Evolutionary conservation across 768 basidiomycete genomes (phyloP).

Genomic region (Chlorophyllum brunneum): DNA sequence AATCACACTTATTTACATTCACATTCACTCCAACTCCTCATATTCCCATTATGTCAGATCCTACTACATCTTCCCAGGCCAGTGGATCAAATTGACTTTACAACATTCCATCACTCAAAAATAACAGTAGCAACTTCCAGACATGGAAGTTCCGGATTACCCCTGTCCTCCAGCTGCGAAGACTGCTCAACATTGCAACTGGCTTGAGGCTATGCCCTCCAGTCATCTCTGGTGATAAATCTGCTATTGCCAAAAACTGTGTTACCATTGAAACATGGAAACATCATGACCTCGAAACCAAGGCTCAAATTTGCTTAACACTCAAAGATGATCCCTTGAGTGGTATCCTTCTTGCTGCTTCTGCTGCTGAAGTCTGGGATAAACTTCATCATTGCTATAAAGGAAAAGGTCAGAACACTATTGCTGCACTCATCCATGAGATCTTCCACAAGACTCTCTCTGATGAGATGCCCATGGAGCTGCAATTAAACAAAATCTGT

Average conservation of each 20-base stretch:
- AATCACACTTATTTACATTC: no score
- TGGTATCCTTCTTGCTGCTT: slow-evolving; percentile 15
- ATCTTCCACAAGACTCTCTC: slow-evolving; percentile 15
- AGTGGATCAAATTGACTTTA: slow-evolving; percentile 15
- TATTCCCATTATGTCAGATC: neutral
- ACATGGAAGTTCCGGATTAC: slow-evolving; percentile 15
- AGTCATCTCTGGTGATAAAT: neutral
- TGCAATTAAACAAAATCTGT: slow-evolving; percentile 14
- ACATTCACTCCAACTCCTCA: no score
- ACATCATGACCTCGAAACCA: slow-evolving; percentile 12
- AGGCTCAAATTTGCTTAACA: slow-evolving; percentile 16
- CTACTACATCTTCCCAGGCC: neutral
- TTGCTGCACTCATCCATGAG: slow-evolving; percentile 14
- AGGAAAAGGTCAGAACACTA: slow-evolving; percentile 15
- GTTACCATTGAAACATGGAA: neutral
- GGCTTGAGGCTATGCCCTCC: neutral
- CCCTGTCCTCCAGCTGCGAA: slow-evolving; percentile 9
- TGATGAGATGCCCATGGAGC: slow-evolving; percentile 15
- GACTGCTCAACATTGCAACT: slow-evolving; percentile 2
- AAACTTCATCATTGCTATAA: slow-evolving; percentile 15
- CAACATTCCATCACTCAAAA: slow-evolving; percentile 16
- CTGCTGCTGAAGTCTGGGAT: slow-evolving; percentile 14
- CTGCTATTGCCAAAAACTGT: neutral
- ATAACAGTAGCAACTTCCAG: slow-evolving; percentile 16
- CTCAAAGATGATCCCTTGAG: slow-evolving; percentile 17